Evolutionary conservation across 2,329 filamentous ascomycete genomes (phyloP).

Genomic region (Alternaria consortialis): DNA sequence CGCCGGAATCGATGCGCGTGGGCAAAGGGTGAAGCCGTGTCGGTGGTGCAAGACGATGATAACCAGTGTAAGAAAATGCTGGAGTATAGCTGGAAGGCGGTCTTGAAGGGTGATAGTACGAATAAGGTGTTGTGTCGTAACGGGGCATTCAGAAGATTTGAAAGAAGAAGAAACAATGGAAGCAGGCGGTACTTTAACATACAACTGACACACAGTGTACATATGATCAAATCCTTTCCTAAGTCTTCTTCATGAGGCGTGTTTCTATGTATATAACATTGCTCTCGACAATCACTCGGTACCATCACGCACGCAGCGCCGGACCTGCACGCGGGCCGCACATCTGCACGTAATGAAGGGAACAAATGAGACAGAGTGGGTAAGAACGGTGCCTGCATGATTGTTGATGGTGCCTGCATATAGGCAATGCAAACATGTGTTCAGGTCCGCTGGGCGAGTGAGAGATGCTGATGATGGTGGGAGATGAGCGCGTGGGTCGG

Average conservation of each 20-base stretch:
- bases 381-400: constrained; percentile 38
- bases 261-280: constrained; percentile 28
- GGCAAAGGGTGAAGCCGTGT: constrained; percentile 29
- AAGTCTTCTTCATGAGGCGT: constrained; percentile 21
- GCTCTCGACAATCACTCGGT: constrained; percentile 27
- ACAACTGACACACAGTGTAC: constrained; percentile 19
- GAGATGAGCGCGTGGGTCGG: constrained; percentile 39
- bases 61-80: constrained; percentile 26
- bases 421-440: constrained; percentile 40
- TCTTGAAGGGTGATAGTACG: constrained; percentile 25
- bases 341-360: constrained; percentile 14
- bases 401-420: constrained; percentile 39
- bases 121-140: constrained; percentile 25
- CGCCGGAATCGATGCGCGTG: constrained; percentile 26
- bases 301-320: constrained; percentile 23
- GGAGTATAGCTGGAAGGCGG: constrained; percentile 34
- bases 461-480: constrained; percentile 38
- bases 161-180: constrained; percentile 16
- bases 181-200: constrained; percentile 25
- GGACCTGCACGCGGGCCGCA: constrained; percentile 29
- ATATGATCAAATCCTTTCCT: constrained; percentile 17
- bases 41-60: constrained; percentile 37
- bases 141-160: constrained; percentile 32
- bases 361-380: constrained; percentile 37
- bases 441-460: constrained; percentile 34